Evolutionary conservation across 257 asterid genomes (phyloP).

Genomic region (Fraxinus excelsior): DNA sequence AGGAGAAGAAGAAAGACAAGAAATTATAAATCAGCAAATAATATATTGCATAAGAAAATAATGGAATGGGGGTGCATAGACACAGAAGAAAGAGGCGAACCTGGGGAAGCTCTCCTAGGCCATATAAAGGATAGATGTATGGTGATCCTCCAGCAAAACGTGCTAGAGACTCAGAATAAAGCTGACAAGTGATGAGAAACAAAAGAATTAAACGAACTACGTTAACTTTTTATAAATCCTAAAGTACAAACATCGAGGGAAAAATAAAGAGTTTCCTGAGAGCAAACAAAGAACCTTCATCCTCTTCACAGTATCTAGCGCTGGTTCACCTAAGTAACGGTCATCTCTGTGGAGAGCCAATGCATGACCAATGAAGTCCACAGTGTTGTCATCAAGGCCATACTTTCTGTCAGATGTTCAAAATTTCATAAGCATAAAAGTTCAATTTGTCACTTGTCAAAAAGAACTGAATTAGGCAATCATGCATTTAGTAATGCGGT

Average conservation of each 20-base stretch:
- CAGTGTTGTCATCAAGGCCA: constrained; percentile 92
- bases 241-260: neutral
- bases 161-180: constrained; percentile 49
- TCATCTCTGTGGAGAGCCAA: constrained; percentile 94
- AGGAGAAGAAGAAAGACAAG: neutral
- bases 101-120: constrained; percentile 64
- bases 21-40: neutral
- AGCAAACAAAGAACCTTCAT: constrained; percentile 58
- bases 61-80: neutral
- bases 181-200: constrained; percentile 32
- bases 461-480: neutral
- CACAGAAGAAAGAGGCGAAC: constrained; percentile 17
- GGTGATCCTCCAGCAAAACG: constrained; percentile 65
- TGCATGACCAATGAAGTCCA: constrained; percentile 95
- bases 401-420: constrained; percentile 55
- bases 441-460: neutral
- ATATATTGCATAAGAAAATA: neutral
- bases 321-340: constrained; percentile 79
- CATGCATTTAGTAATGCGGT: neutral
- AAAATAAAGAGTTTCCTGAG: neutral
- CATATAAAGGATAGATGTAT: constrained; percentile 57
- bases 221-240: neutral
- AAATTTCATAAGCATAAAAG: neutral
- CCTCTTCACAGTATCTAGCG: constrained; percentile 84
- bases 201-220: neutral